These are phyloP conservation scores for Eimeria zaria DNA, from an alignment of 169 alveolate genomes.

Conservation along the genomic window DNA sequence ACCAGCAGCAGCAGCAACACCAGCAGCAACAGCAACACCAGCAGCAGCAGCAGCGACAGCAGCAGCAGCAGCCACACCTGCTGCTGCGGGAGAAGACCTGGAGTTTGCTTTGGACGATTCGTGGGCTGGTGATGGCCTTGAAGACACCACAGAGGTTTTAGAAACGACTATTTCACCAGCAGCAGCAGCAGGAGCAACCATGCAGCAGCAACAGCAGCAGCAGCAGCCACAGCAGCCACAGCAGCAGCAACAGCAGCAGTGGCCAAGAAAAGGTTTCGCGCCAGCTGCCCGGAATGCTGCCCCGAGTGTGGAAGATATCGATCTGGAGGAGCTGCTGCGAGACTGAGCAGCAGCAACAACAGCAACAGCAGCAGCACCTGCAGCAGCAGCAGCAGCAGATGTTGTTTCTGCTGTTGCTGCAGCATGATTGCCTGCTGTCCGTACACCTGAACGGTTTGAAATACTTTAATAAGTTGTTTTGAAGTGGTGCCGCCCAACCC, in stretches of 20 bases:
- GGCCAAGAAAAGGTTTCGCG: not conserved
- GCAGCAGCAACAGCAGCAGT: constrained; percentile 29
- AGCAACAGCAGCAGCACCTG: not conserved
- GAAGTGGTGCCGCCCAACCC: not conserved
- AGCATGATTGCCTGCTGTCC: no score
- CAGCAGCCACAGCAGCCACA: constrained; percentile 6
- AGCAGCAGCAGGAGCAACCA: not conserved
- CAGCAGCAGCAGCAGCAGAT: not conserved
- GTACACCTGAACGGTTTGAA: constrained; percentile 7
- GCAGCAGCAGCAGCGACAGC: constrained; percentile 27
- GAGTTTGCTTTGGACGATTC: not conserved
- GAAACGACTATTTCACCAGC: not conserved
- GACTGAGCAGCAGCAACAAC: constrained; percentile 44
- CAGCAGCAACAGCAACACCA: no score
- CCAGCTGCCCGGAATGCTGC: not conserved
- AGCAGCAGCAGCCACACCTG: constrained; percentile 40
- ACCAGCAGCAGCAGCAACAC: constrained; percentile 16
- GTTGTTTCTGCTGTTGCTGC: not conserved
- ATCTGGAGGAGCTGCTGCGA: constrained; percentile 41
- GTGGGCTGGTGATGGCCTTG: constrained; percentile 1
- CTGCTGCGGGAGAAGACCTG: constrained; percentile 23
- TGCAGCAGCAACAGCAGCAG: constrained; percentile 16
- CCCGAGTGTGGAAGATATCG: constrained; percentile 36
- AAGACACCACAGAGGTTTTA: not conserved
- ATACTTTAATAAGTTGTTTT: not conserved